Base-by-base conservation (phyloP, 257 asterid genomes). In the Oldenlandia corymbosa region DNA sequence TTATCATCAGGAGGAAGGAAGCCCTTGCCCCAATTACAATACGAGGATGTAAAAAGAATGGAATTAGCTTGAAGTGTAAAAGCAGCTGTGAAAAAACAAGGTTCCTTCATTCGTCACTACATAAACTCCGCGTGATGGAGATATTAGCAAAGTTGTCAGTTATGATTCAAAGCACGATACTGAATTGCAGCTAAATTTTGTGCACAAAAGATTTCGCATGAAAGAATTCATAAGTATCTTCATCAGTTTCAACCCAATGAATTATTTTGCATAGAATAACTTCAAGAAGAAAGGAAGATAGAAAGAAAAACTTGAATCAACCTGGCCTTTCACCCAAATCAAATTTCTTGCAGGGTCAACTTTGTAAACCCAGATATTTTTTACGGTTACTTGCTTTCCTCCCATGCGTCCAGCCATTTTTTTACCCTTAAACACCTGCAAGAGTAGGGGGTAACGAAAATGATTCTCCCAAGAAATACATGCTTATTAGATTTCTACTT, bases 381-480 rank as follows among this genome's bases (percentile, higher is more conserved):
- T 85, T 14, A 89, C 96, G 5, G 98, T 92, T 78, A 83, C 70
- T 82, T 83, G 97, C 67, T 66, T 88, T 49, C 79, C 89, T 39
- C 99, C 99, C 99, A 89, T 89, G 78, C 85, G 94, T 39, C 97
- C 98, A 65, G 97, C 89, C 97, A 92, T 92, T 77, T 92, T 92
- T 84, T 69, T 92, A 71, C 88, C 93, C 76, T 86, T 88, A 54
- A 89, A 85, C 30, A 92, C 98, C 97, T 89, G 76, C 75, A 67
- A n/a, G n/a, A n/a, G n/a, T n/a, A n/a, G n/a, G n/a, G n/a, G n/a
- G n/a, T n/a, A n/a, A n/a, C n/a, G n/a, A n/a, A n/a, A n/a, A n/a
- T n/a, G n/a, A n/a, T n/a, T n/a, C n/a, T n/a, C n/a, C n/a, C n/a
- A n/a, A n/a, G n/a, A n/a, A n/a, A n/a, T n/a, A n/a, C n/a, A n/a